Evolutionary conservation across 306 rosid species (phyloP), one percentile per base, ranked within the genome.

Genomic region (Styphnolobium japonicum): DNA sequence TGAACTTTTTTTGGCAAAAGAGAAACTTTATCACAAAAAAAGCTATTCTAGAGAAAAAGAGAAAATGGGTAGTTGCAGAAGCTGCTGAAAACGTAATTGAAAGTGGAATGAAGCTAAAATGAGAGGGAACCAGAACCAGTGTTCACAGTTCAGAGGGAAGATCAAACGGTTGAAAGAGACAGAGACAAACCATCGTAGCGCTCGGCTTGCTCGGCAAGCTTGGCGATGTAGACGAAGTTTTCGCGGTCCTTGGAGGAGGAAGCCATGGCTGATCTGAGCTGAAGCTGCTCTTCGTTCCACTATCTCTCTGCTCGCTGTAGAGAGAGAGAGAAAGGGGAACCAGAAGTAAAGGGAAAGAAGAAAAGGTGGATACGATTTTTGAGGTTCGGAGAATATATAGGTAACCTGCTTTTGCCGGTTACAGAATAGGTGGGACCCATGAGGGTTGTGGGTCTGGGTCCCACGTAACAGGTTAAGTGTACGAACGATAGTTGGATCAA

Each of bases 101-200:
- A 82, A 67, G 56, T 52, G 60, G 22, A 78, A 78, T 52, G 55
- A 7, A 73, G 19, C 25, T 21, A 66, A 73, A 71, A 71, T 45
- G 71, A 64, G 21, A n/a, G n/a, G n/a, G 33, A 46, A 61, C 4
- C 4, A 57, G 12, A 76, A 58, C 7, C 5, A 63, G 34, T 10
- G 46, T 40, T 40, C 18, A 67, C 11, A 76, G 40, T 39, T 40
- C 18, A 67, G 7, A 76, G 40, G 27, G 49, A 22, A 58, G 36
- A 61, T 70, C 22, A 15, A 45, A 46, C 10, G 37, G 19, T 2
- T 29, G 78, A 37, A 27, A 31, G n/a, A 80, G 29, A 64, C 37
- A 67, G 58, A 40, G 72, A 75, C 69, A 77, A 64, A 85, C 88
- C 88, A 18, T 82, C 84, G 39, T 85, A 85, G 57, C 86, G 88